These are phyloP conservation scores for Eucommia ulmoides DNA, from an alignment of 257 asterid species.

Conservation along the genomic window DNA sequence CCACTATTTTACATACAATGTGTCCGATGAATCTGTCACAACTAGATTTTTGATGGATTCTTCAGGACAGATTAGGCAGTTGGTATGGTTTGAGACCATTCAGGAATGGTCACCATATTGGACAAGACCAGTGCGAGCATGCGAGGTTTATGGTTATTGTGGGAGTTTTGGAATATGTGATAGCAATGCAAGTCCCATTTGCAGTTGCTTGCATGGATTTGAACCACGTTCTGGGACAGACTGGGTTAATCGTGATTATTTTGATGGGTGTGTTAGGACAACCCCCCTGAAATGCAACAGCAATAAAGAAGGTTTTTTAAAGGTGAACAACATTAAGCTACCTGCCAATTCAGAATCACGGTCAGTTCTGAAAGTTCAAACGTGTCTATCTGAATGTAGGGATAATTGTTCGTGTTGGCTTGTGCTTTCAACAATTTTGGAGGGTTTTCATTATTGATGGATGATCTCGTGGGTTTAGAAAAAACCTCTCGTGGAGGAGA, in stretches of 20 bases:
- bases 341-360: constrained; percentile 12
- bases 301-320: constrained; percentile 1
- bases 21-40: neutral
- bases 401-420: constrained; percentile 19
- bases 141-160: neutral
- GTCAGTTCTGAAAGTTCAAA: constrained; percentile 4
- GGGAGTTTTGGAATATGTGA: neutral
- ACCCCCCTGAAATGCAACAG: constrained; percentile 5
- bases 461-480: constrained; percentile 1
- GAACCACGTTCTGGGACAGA: neutral
- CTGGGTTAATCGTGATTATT: constrained; percentile 5
- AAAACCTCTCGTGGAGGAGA: constrained; percentile 3
- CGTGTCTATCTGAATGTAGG: constrained; percentile 13
- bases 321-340: constrained; percentile 3
- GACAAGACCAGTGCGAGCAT: neutral
- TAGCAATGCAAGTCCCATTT: neutral
- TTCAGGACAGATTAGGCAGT: neutral
- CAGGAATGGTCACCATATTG: neutral
- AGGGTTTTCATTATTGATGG: constrained; percentile 10
- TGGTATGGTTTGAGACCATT: neutral
- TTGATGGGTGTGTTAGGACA: constrained; percentile 19
- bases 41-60: constrained; percentile 10
- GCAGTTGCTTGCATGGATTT: neutral
- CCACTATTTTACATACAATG: neutral
- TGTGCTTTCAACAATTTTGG: constrained; percentile 9